Evolutionary conservation across 2,329 filamentous ascomycete genomes (phyloP).

Genomic region (Nemania serpens): DNA sequence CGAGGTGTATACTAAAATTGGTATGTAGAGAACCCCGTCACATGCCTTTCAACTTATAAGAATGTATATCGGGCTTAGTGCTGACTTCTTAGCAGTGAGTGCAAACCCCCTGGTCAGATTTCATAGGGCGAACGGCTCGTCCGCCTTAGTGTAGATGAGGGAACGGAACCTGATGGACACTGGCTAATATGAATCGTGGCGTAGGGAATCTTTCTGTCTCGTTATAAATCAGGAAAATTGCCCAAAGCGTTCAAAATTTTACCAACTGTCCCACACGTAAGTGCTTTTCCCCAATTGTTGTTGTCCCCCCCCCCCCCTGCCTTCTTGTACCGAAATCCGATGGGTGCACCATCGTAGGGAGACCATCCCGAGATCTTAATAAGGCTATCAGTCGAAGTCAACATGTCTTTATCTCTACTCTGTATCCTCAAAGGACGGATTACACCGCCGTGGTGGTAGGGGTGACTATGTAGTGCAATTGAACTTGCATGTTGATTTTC

Average conservation of each 20-base stretch:
- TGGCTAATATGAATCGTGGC: slow-evolving; percentile 17
- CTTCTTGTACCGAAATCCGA: too few relatives aligned
- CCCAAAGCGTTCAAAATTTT: slow-evolving; percentile 98
- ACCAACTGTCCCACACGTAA: slow-evolving; percentile 76
- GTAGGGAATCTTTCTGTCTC: slow-evolving; percentile 69
- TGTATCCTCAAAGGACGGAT: neutral
- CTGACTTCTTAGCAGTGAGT: slow-evolving; percentile 22
- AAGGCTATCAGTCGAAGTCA: neutral
- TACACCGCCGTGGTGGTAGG: neutral
- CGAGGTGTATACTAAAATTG: slow-evolving; percentile 88
- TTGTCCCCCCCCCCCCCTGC: too few relatives aligned
- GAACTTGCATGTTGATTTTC: too few relatives aligned
- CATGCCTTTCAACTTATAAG: neutral
- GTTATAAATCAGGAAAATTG: slow-evolving; percentile 94
- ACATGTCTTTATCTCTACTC: neutral
- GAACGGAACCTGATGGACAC: neutral
- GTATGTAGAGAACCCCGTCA: neutral
- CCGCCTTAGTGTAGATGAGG: neutral
- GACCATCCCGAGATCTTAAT: too few relatives aligned
- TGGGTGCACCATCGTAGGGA: too few relatives aligned
- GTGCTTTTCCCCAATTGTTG: neutral
- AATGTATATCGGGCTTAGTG: neutral
- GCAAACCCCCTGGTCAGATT: neutral
- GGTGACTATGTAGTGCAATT: neutral
- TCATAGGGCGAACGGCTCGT: too few relatives aligned